Percentiles rank a stretch among this genome's conserved stretches.
Evolutionary conservation across 768 basidiomycete genomes (phyloP).

Genomic region (Tricholoma saponaceum): DNA sequence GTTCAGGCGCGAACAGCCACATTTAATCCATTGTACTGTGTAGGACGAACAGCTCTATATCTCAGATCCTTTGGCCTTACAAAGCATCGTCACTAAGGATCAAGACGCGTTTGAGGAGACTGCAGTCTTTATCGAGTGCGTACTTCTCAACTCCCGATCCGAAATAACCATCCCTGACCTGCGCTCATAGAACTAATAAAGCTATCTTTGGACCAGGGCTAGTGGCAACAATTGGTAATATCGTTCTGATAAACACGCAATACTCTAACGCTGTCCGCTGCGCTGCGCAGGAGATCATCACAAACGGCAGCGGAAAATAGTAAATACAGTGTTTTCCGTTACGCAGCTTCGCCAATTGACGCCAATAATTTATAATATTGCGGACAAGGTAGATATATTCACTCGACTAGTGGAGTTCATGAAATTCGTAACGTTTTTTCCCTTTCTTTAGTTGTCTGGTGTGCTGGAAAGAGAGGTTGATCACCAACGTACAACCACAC

Average conservation of each 20-base stretch:
- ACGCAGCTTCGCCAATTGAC: constrained; percentile 40
- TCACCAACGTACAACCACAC: constrained; percentile 1
- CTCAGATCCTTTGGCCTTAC: constrained; percentile 44
- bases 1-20: neutral
- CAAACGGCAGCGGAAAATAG: constrained; percentile 44
- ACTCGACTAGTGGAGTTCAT: neutral
- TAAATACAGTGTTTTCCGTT: constrained; percentile 43
- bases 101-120: constrained; percentile 46
- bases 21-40: neutral
- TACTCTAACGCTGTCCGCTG: neutral
- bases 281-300: constrained; percentile 34
- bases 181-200: constrained; percentile 33
- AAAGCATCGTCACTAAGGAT: constrained; percentile 44
- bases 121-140: constrained; percentile 39
- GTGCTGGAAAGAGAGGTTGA: constrained; percentile 25
- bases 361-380: constrained; percentile 40
- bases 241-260: neutral
- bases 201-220: constrained; percentile 45
- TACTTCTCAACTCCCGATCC: neutral
- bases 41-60: constrained; percentile 49
- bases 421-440: neutral
- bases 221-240: constrained; percentile 34
- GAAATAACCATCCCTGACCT: neutral
- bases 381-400: constrained; percentile 34
- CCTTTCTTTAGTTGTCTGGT: constrained; percentile 21